Percentiles rank a stretch among this genome's conserved stretches.
Conservation (phyloP, 371 early-diverging fungal species). For the Mucor saturninus region DNA sequence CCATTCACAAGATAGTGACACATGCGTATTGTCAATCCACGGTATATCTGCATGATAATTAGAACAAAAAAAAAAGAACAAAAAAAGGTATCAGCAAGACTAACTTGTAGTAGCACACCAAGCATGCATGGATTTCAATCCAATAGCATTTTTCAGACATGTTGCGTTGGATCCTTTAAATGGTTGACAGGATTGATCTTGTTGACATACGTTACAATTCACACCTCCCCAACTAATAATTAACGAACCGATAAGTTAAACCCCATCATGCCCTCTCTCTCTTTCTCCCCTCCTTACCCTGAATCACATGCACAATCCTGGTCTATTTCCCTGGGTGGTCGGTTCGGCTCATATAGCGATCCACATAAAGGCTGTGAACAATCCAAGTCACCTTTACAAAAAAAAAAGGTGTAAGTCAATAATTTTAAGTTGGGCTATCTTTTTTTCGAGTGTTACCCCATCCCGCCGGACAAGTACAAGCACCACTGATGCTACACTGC, state of each 20-base stretch:
- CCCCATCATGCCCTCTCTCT: neutral
- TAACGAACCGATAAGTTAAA: neutral
- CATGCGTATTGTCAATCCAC: slow-evolving; percentile 56
- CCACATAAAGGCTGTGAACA: slow-evolving; percentile 51
- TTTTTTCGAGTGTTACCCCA: slow-evolving; percentile 41
- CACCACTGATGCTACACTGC: slow-evolving; percentile 43
- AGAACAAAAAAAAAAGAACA: neutral
- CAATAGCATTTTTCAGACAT: slow-evolving; percentile 51
- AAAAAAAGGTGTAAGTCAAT: neutral
- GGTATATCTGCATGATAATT: slow-evolving; percentile 43
- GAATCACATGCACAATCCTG: slow-evolving; percentile 48
- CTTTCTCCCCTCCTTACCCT: slow-evolving; percentile 33
- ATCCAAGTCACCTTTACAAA: slow-evolving; percentile 37
- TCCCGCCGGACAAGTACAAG: slow-evolving; percentile 43
- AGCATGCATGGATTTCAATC: slow-evolving; percentile 54
- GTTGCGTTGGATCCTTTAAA: slow-evolving; percentile 46
- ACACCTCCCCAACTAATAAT: slow-evolving; percentile 50
- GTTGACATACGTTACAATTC: slow-evolving; percentile 54
- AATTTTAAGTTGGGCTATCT: too few species aligned
- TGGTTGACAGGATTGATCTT: slow-evolving; percentile 38
- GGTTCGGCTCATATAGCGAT: slow-evolving; percentile 39
- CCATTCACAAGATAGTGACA: slow-evolving; percentile 56
- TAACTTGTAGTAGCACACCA: slow-evolving; percentile 59
- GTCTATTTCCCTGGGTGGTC: slow-evolving; percentile 32
- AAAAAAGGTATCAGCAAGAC: neutral